A percentile compares a stretch with the other conserved stretches of the same genome.
phyloP scores from a whole-genome alignment of 305 asterid genomes.

The Fraxinus sp. region DNA sequence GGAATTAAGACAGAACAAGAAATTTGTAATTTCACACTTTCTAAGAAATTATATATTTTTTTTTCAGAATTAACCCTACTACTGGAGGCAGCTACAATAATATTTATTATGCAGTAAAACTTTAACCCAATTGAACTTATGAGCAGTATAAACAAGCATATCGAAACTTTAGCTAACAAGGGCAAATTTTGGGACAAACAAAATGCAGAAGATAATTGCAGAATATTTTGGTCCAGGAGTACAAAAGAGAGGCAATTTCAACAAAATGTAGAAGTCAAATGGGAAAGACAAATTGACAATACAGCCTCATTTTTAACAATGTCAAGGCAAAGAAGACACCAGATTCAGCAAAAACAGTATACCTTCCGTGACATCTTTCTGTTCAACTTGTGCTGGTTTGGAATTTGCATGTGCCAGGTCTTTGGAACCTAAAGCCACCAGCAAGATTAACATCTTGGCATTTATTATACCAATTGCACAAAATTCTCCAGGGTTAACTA shows the following conservation, averaged over 20 bases:
- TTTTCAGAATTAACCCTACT: background rate
- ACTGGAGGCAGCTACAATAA: background rate
- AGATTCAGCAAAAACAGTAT: conserved; percentile 6
- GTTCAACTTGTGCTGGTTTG: conserved; percentile 32
- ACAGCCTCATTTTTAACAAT: background rate
- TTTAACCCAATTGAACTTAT: background rate
- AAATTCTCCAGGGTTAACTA: background rate
- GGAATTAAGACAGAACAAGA: background rate
- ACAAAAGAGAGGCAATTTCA: background rate
- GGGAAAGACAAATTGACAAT: background rate
- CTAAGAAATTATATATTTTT: background rate
- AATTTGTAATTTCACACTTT: background rate
- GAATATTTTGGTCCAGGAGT: background rate
- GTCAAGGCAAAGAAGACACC: background rate
- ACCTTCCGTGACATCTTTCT: conserved; percentile 44
- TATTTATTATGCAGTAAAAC: background rate
- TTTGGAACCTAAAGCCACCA: conserved; percentile 27
- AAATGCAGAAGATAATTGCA: background rate
- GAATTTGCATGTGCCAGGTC: conserved; percentile 27
- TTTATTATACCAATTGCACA: background rate
- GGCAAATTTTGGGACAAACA: background rate
- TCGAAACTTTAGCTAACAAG: background rate
- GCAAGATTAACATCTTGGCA: conserved; percentile 21
- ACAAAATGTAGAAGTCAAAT: background rate
- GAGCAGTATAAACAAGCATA: background rate